Conservation (phyloP, 2,329 filamentous ascomycete genomes). For the Lizonia empirigonia region DNA sequence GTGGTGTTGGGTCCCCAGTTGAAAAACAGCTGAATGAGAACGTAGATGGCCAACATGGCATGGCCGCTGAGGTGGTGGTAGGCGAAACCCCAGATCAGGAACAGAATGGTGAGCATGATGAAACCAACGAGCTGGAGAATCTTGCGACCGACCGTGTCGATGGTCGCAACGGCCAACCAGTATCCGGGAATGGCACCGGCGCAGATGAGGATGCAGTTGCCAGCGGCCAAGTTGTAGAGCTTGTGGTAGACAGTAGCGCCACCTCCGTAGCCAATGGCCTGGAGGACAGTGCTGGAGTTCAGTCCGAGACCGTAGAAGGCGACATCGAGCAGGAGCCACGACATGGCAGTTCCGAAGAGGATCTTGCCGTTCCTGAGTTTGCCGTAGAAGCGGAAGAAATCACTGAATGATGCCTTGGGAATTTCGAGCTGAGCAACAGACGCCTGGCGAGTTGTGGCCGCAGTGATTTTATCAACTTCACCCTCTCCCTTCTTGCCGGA, state of each 20-base stretch:
- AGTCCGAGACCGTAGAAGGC: conserved; percentile 65
- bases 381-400: conserved; percentile 74
- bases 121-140: conserved; percentile 45
- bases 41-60: conserved; percentile 54
- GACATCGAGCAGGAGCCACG: conserved; percentile 70
- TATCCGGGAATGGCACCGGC: conserved; percentile 82
- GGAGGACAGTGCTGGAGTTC: conserved; percentile 75
- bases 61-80: conserved; percentile 44
- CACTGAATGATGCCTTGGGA: conserved; percentile 72
- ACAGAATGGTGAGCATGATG: conserved; percentile 41
- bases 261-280: conserved; percentile 70
- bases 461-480: conserved; percentile 68
- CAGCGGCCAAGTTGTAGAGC: conserved; percentile 75
- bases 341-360: conserved; percentile 78
- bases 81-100: conserved; percentile 46
- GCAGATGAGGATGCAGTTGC: conserved; percentile 78
- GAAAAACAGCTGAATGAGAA: conserved; percentile 59
- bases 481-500: conserved; percentile 66
- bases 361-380: conserved; percentile 74
- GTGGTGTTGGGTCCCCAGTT: conserved; percentile 58
- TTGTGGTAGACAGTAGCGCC: conserved; percentile 69
- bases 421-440: conserved; percentile 63
- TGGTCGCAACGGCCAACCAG: conserved; percentile 62
- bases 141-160: conserved; percentile 70
- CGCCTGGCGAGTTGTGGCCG: conserved; percentile 62